Evolutionary conservation across 306 rosid genomes (phyloP).

Genomic region (Malus domestica): DNA sequence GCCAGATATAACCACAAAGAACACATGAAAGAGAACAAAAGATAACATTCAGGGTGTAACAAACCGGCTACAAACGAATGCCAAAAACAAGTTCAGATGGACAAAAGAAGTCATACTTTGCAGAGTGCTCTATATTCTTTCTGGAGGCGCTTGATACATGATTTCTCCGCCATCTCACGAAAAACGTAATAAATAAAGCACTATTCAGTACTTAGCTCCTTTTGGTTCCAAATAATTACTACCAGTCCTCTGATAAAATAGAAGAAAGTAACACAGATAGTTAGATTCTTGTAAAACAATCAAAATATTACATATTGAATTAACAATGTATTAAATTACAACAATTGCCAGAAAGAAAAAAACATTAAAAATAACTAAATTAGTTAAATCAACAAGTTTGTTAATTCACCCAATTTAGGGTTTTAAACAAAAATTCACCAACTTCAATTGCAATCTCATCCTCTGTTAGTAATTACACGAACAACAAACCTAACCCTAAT

Average conservation of each 20-base stretch:
- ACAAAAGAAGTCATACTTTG: conserved; percentile 49
- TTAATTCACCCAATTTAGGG: not conserved
- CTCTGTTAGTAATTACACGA: not conserved
- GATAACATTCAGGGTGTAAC: not conserved
- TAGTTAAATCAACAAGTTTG: not conserved
- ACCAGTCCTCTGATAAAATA: conserved; percentile 20
- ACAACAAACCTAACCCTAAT: not conserved
- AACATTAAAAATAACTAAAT: not conserved
- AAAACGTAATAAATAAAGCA: conserved; percentile 12
- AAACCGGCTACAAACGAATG: conserved; percentile 2
- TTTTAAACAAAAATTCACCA: not conserved
- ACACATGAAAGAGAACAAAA: not conserved
- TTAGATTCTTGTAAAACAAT: not conserved
- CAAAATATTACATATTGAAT: not conserved
- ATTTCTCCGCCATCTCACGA: conserved; percentile 77
- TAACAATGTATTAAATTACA: not conserved
- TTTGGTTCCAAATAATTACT: not conserved
- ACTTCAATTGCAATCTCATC: not conserved
- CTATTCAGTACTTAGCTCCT: conserved; percentile 6
- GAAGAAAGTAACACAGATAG: not conserved
- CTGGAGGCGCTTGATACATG: conserved; percentile 92
- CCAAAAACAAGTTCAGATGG: not conserved
- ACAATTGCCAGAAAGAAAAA: not conserved
- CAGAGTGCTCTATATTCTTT: conserved; percentile 99
- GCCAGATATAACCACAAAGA: not conserved